These are phyloP conservation scores for Gracilaria caudata DNA, from an alignment of 23 red algal genomes.

Conservation along the genomic window DNA sequence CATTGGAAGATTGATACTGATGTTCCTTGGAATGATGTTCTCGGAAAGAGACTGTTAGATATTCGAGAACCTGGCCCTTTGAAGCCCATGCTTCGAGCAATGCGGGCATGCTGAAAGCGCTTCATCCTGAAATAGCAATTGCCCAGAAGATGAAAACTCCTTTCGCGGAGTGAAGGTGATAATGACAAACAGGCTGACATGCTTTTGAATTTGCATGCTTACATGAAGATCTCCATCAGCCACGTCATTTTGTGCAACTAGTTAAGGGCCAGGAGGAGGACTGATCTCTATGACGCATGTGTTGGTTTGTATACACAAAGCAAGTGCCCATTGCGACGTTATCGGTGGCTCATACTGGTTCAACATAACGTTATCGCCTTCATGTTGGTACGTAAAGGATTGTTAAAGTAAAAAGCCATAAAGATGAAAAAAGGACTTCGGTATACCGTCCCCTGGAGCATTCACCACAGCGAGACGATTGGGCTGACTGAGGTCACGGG, in stretches of 20 bases:
- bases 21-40: background rate
- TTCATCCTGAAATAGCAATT: background rate
- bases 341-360: too few relatives aligned
- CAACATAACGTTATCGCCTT: too few relatives aligned
- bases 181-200: background rate
- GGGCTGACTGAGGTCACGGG: background rate
- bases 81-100: background rate
- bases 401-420: background rate
- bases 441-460: background rate
- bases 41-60: background rate
- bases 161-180: background rate
- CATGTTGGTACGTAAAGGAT: background rate
- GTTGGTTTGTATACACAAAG: background rate
- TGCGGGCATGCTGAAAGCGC: background rate
- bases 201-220: slow-evolving; percentile 18
- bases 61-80: too few relatives aligned
- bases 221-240: slow-evolving; percentile 5
- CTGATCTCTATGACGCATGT: background rate
- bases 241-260: background rate
- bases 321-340: too few relatives aligned
- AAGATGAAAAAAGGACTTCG: background rate
- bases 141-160: background rate
- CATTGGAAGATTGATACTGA: background rate
- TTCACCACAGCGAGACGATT: background rate
- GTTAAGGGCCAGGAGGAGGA: background rate